A percentile compares a stretch with the other conserved stretches of the same genome.
Conservation (phyloP, 1,284 basidiomycete species). For the Limonomyces culmigenus region DNA sequence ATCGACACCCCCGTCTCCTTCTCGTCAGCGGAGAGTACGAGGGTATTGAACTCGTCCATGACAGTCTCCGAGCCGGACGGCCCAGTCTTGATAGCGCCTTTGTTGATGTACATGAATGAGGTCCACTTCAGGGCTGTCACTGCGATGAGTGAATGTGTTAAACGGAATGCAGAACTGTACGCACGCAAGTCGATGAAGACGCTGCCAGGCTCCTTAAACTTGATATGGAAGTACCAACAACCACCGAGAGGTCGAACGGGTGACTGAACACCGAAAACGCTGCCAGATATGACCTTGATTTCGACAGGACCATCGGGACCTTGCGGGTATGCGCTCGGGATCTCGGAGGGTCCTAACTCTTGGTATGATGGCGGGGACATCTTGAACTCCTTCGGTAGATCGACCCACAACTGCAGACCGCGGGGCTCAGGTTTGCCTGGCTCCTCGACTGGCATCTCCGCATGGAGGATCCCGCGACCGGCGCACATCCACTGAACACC, state of each 20-base stretch:
- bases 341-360: slow-evolving; percentile 47
- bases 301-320: slow-evolving; percentile 54
- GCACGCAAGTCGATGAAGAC: slow-evolving; percentile 78
- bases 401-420: slow-evolving; percentile 90
- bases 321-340: slow-evolving; percentile 57
- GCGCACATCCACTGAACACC: slow-evolving; percentile 96
- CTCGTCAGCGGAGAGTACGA: slow-evolving; percentile 47
- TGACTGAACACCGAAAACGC: slow-evolving; percentile 72
- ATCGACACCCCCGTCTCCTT: slow-evolving; percentile 47
- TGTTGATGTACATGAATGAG: slow-evolving; percentile 68
- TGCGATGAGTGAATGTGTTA: slow-evolving; percentile 3
- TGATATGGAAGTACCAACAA: slow-evolving; percentile 85
- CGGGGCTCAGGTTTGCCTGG: slow-evolving; percentile 48
- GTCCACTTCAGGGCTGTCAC: slow-evolving; percentile 60
- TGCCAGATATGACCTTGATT: slow-evolving; percentile 81
- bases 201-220: slow-evolving; percentile 43
- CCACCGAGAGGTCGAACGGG: slow-evolving; percentile 83
- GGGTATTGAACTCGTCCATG: slow-evolving; percentile 55
- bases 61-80: slow-evolving; percentile 24
- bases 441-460: slow-evolving; percentile 79
- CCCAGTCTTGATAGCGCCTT: slow-evolving; percentile 45
- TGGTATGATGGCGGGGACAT: slow-evolving; percentile 73
- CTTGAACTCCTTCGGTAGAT: slow-evolving; percentile 78
- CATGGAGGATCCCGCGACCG: slow-evolving; percentile 32
- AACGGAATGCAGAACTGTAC: slow-evolving; percentile 11